phyloP scores from a whole-genome alignment of 2,329 filamentous ascomycete genomes.

The Aspergillus japonicus region DNA sequence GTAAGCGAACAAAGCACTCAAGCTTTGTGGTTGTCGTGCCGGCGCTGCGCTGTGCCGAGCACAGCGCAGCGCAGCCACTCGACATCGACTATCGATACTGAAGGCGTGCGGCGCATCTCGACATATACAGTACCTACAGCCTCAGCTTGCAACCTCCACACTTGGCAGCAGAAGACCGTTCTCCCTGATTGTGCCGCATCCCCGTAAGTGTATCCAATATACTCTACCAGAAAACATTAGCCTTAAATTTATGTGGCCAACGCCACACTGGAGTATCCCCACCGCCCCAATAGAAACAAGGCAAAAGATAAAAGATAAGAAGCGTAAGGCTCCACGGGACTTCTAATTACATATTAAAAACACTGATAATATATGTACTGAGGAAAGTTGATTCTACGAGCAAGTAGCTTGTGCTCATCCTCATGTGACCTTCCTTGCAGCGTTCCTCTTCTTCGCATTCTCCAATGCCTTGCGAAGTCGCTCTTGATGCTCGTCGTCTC shows the following conservation, averaged over 20 bases:
- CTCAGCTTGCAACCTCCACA: no score
- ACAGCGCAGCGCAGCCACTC: background rate
- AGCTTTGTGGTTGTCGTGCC: no score
- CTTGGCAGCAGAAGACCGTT: no score
- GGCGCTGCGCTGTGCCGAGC: background rate
- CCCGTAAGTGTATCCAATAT: no score
- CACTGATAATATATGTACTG: background rate
- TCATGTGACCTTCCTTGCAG: slow-evolving; percentile 28
- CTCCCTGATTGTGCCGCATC: no score
- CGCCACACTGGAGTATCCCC: no score
- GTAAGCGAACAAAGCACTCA: no score
- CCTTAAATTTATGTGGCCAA: no score
- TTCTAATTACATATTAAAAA: background rate
- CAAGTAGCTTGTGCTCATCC: slow-evolving; percentile 2
- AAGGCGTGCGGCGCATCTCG: slow-evolving; percentile 2
- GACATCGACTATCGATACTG: background rate
- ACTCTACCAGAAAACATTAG: no score
- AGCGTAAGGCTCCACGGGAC: background rate
- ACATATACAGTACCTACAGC: background rate
- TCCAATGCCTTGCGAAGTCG: slow-evolving; percentile 53
- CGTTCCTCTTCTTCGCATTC: slow-evolving; percentile 56
- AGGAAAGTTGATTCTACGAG: background rate
- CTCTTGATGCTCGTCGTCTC: slow-evolving; percentile 46
- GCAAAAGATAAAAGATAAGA: background rate
- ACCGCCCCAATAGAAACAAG: no score